Base-by-base conservation (phyloP, 2,329 filamentous ascomycete genomes). In the Fusarium sterilihyphosum region DNA sequence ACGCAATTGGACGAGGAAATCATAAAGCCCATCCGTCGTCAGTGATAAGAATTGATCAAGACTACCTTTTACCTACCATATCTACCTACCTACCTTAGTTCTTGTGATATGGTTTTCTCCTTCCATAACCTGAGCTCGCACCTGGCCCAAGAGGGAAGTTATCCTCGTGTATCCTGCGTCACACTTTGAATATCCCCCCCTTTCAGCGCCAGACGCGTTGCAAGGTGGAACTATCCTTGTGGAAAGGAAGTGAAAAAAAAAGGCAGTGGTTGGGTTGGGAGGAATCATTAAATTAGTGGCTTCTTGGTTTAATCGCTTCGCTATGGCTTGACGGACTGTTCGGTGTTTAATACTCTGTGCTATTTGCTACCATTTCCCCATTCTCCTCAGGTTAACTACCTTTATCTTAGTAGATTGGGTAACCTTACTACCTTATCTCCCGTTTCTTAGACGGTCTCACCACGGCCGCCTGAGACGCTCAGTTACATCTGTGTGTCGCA, bases 71-170 rank as follows among this genome's bases (percentile, higher is more conserved):
- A 14, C 44, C 18, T 20, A 31, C 14, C 14, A 26, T 37, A 33
- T 33, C 31, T 33, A 33, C 31, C 31, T 16, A 24, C 43, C 24
- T 24, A 29, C 13, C 13, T 20, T 37, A 26, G 14, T 38, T 22
- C 18, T 22, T 22, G 16, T 29, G 31, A 40, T 33, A 8, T 17
- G 18, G 29, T 13, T 50, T 12, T 13, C 29, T 49, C 26, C 10
- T 50, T 24, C n/a, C 29, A 33, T 50, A 33, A 29, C 22, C 24
- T 29, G 29, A 63, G 46, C 59, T 31, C 29, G 58, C 56, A 46
- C n/a, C 35, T 53, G 37, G 53, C 38, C 43, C 37, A 50, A 56
- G 40, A 56, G 66, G 73, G 66, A 69, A 73, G 74, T 64, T 71
- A 61, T 35, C 57, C 71, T 64, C 66, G 71, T 74, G 75, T 58